phyloP scores from a whole-genome alignment of 2,329 filamentous ascomycete genomes.

The Diaporthe citri region DNA sequence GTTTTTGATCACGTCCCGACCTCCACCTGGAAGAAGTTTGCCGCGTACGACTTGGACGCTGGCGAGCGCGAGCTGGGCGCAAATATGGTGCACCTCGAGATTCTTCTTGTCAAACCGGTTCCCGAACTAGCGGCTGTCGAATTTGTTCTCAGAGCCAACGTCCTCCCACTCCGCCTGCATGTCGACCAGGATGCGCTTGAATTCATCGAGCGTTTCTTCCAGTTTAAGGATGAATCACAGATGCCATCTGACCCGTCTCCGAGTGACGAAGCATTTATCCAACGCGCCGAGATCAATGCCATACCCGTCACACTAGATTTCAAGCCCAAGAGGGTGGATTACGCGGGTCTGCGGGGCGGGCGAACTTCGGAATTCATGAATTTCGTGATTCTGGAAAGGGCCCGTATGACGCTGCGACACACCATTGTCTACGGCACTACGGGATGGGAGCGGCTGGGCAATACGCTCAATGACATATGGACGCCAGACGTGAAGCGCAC shows the following conservation, averaged over 20 bases:
- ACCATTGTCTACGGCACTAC: conserved; percentile 93
- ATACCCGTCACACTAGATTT: conserved; percentile 91
- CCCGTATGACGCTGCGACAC: conserved; percentile 87
- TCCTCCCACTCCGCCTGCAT: conserved; percentile 89
- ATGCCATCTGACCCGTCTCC: conserved; percentile 67
- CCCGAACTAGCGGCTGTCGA: conserved; percentile 88
- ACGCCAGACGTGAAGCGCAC: conserved; percentile 91
- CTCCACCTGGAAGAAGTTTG: conserved; percentile 98
- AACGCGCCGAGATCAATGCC: conserved; percentile 87
- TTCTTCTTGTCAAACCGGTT: conserved; percentile 89
- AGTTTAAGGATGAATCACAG: conserved; percentile 86
- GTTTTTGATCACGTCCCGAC: conserved; percentile 95
- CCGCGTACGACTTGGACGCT: conserved; percentile 90
- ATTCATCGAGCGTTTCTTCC: conserved; percentile 97
- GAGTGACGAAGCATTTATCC: conserved; percentile 86
- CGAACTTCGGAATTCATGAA: conserved; percentile 99
- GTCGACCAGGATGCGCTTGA: conserved; percentile 98
- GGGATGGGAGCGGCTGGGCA: conserved; percentile 90
- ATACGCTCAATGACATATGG: conserved; percentile 96
- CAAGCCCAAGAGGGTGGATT: conserved; percentile 98
- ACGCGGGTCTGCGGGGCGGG: conserved; percentile 89
- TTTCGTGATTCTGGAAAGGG: conserved; percentile 90
- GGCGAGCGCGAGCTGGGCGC: conserved; percentile 88
- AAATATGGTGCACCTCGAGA: conserved; percentile 90
- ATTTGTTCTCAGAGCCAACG: conserved; percentile 81